Base-by-base conservation (phyloP, 805 yeast genomes). In the Kazachstania kunashirensis region DNA sequence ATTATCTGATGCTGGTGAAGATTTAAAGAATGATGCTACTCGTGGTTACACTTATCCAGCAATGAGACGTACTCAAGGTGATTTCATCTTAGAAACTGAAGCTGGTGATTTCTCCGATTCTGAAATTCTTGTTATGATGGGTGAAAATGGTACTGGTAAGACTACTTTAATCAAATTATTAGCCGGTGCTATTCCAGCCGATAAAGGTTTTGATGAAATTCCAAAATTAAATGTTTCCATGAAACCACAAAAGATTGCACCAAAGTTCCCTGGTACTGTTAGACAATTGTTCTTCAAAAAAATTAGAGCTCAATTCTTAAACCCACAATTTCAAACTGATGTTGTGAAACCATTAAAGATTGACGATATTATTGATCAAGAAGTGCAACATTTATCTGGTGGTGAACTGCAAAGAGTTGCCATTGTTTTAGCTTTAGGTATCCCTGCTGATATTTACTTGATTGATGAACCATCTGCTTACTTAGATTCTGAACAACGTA, bases 351-450 rank as follows among this genome's bases (percentile, higher is more conserved):
- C 98, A 37, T 73, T 92, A 62, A 82, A 71, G 58, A 85, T 92
- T 47, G 97, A 92, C 51, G 88, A 81, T 58, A 84, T 92, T 52
- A 81, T 92, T 46, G 99, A 92, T 65, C 95, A 92, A 64, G 97
- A 92, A 67, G 98, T 92, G 36, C 96, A 85, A 69, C 84, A 85
- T 53, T 70, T 92, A 63, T 88, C 96, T 33, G 99, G 99, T 70
- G 99, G 99, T 78, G 99, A 92, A 70, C 74, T 92, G 70, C 99
- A 92, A 70, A 82, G 99, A 72, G 98, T 92, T 43, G 99, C 99
- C 46, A 89, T 92, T 65, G 94, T 86, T 25, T 73, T 92, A 60
- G 79, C 97, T 5, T 71, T 92, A 42, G 99, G 99, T 75, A 68
- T 80, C 34, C 84, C 84, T 14, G 97, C 98, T 20, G 98, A 92